Conservation (phyloP, 139 green algal genomes). For the Marvania coccoides region DNA sequence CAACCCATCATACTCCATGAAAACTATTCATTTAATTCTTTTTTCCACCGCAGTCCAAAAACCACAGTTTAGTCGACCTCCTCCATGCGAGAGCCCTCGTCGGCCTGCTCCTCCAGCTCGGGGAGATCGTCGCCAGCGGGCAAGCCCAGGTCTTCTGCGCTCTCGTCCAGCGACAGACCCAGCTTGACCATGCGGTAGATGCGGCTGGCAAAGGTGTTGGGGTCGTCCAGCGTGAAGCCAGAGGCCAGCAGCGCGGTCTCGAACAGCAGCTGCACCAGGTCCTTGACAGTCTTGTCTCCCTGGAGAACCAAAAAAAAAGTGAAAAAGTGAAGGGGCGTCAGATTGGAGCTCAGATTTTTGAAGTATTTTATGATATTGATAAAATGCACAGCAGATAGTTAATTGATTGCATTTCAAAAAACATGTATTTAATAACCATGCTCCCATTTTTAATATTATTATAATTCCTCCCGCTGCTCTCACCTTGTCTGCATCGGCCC, state of each 20-base stretch:
- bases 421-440: too few relatives aligned
- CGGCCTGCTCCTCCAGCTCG: constrained; percentile 86
- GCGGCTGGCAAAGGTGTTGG: constrained; percentile 90
- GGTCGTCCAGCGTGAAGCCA: constrained; percentile 97
- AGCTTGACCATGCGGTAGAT: constrained; percentile 99
- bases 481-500: constrained; percentile 19
- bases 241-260: constrained; percentile 95
- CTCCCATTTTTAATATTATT: too few relatives aligned
- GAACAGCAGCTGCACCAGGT: constrained; percentile 96
- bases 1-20: too few relatives aligned
- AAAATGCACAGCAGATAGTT: too few relatives aligned
- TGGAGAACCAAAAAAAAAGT: constrained; percentile 75
- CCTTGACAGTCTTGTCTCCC: constrained; percentile 99
- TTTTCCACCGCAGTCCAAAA: constrained; percentile 2
- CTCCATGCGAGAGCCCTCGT: constrained; percentile 97
- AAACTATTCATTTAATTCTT: constrained; percentile 9
- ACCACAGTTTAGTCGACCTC: constrained; percentile 72
- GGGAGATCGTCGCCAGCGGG: constrained; percentile 74
- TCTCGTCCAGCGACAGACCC: constrained; percentile 94
- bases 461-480: too few relatives aligned
- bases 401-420: too few relatives aligned
- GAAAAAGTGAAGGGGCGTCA: too few relatives aligned
- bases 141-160: constrained; percentile 43
- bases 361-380: too few relatives aligned
- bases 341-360: constrained; percentile 84